These are phyloP conservation scores for Yamadazyma oceani DNA, from an alignment of 1,139 yeast genomes.

Conservation along the genomic window DNA sequence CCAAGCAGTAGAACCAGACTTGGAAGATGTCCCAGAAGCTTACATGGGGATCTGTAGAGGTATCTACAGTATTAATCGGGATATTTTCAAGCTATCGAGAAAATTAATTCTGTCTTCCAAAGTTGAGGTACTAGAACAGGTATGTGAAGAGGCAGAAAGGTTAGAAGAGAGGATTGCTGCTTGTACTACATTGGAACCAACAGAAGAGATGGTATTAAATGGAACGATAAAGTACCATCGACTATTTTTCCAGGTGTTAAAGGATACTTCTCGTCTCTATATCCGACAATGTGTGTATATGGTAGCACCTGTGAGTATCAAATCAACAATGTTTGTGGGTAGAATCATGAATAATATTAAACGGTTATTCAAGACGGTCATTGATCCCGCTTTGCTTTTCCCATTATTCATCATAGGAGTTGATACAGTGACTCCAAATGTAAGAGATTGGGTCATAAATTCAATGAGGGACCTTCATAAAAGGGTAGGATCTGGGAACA, in stretches of 20 bases:
- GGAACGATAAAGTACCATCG: slow-evolving; percentile 6
- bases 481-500: slow-evolving; percentile 11
- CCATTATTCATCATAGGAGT: slow-evolving; percentile 13
- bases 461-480: slow-evolving; percentile 5
- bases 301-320: slow-evolving; percentile 8
- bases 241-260: slow-evolving; percentile 7
- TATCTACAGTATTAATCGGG: slow-evolving; percentile 7
- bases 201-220: slow-evolving; percentile 7
- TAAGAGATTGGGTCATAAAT: slow-evolving; percentile 10
- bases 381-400: slow-evolving; percentile 10
- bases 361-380: slow-evolving; percentile 7
- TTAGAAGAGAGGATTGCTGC: slow-evolving; percentile 6
- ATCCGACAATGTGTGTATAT: slow-evolving; percentile 10
- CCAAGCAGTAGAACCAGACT: slow-evolving; percentile 3
- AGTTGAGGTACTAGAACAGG: slow-evolving; percentile 4
- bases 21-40: slow-evolving; percentile 9
- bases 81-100: slow-evolving; percentile 6
- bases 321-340: slow-evolving; percentile 7
- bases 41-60: slow-evolving; percentile 12
- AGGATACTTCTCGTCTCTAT: slow-evolving; percentile 7
- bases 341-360: slow-evolving; percentile 6
- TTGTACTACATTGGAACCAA: slow-evolving; percentile 8
- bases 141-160: slow-evolving; percentile 8
- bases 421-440: slow-evolving; percentile 9
- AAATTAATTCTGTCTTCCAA: slow-evolving; percentile 2